A percentile compares a stretch with the other conserved stretches of the same genome.
Evolutionary conservation across 2,329 filamentous ascomycete genomes (phyloP).

Genomic region (Teratosphaeria pseudoeucalypti): DNA sequence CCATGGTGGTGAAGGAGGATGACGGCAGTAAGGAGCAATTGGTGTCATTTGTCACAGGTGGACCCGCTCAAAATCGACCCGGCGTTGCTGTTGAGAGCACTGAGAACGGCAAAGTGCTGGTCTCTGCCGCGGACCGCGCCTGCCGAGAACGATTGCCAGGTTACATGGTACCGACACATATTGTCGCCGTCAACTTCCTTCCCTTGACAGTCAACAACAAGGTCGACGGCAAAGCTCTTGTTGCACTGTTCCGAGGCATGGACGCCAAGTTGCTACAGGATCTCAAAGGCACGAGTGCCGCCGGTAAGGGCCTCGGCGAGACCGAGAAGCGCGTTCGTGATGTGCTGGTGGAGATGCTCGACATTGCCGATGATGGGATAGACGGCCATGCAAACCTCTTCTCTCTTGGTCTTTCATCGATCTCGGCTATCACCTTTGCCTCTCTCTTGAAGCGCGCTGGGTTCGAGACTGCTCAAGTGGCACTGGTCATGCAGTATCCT

Average conservation of each 20-base stretch:
- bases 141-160: constrained; percentile 61
- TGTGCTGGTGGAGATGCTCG: constrained; percentile 45
- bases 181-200: constrained; percentile 59
- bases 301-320: constrained; percentile 3
- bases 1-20: constrained; percentile 62
- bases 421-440: constrained; percentile 65
- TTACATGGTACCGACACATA: constrained; percentile 88
- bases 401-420: constrained; percentile 79
- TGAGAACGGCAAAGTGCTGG: constrained; percentile 12
- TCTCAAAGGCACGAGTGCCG: constrained; percentile 31
- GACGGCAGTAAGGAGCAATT: constrained; percentile 71
- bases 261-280: constrained; percentile 51
- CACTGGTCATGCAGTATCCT: constrained; percentile 53
- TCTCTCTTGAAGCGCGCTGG: constrained; percentile 53
- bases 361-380: constrained; percentile 36
- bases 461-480: constrained; percentile 50
- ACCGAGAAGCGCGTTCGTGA: constrained; percentile 41
- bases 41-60: constrained; percentile 58
- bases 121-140: constrained; percentile 31
- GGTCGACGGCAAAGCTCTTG: constrained; percentile 62
- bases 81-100: constrained; percentile 16
- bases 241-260: constrained; percentile 53
- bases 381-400: constrained; percentile 59
- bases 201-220: constrained; percentile 87
- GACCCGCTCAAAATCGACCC: background rate